phyloP scores from a whole-genome alignment of 148 eudicot species.

The Beta vulgaris region DNA sequence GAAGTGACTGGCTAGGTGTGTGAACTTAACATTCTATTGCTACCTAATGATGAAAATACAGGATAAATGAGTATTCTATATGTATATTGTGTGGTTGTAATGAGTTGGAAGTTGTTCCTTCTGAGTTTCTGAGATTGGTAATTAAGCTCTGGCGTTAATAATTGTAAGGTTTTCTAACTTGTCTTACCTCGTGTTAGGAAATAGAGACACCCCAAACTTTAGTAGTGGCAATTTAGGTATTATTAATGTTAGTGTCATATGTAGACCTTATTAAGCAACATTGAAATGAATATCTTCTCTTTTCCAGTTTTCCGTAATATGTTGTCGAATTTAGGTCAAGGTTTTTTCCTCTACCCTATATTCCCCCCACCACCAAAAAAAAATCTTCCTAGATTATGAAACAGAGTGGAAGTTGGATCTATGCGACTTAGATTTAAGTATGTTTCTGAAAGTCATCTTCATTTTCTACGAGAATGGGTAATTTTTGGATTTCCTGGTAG shows the following conservation, averaged over 20 bases:
- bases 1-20: conserved; percentile 97
- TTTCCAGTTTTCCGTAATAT: neutral
- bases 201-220: neutral
- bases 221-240: no score
- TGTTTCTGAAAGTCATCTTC: neutral
- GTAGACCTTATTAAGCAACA: neutral
- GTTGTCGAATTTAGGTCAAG: neutral
- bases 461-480: neutral
- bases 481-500: neutral
- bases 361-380: neutral
- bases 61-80: neutral
- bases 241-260: neutral
- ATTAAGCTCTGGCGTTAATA: neutral
- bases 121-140: neutral
- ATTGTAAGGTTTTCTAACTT: no score
- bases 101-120: neutral
- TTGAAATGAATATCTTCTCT: neutral
- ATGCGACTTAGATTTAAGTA: neutral
- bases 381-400: neutral
- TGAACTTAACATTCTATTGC: neutral
- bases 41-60: neutral
- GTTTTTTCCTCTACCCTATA: neutral
- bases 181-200: neutral
- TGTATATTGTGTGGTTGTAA: neutral
- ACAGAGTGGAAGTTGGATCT: neutral